Conservation (phyloP, 176 grass and related monocot species). For the Avena atlantica region DNA sequence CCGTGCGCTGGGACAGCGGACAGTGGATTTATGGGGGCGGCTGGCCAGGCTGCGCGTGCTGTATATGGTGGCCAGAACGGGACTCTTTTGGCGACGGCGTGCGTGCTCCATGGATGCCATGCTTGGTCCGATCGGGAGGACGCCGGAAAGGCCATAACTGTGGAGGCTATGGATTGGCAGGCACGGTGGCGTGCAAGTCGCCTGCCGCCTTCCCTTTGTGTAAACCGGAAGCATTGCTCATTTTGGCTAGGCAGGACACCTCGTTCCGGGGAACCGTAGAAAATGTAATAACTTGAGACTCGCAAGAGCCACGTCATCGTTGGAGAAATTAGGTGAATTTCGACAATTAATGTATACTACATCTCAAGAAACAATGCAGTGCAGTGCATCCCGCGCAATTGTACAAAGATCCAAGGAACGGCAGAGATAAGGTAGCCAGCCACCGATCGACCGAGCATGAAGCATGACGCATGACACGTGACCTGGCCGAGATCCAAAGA, state of each 20-base stretch:
- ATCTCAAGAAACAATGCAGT: too few relatives aligned
- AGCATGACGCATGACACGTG: too few relatives aligned
- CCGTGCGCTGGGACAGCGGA: background rate
- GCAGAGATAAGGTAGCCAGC: background rate
- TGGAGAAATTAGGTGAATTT: too few relatives aligned
- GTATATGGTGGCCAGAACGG: background rate
- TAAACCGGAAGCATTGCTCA: background rate
- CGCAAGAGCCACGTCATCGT: too few relatives aligned
- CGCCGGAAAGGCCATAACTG: background rate
- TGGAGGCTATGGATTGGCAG: background rate
- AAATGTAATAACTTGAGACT: too few relatives aligned
- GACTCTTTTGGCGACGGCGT: background rate
- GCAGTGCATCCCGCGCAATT: too few relatives aligned
- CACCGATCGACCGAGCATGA: background rate
- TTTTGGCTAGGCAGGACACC: too few relatives aligned
- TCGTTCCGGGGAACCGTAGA: too few relatives aligned
- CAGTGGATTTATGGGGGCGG: background rate
- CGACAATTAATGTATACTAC: too few relatives aligned
- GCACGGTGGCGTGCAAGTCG: background rate
- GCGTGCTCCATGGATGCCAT: background rate
- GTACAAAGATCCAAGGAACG: too few relatives aligned
- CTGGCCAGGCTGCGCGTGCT: background rate
- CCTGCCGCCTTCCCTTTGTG: background rate
- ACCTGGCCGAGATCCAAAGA: background rate
- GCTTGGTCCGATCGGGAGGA: background rate